Percentiles rank a stretch among this genome's conserved stretches.
These are phyloP conservation scores for Stentor roeselii DNA, from an alignment of 73 alveolate species.

Conservation along the genomic window DNA sequence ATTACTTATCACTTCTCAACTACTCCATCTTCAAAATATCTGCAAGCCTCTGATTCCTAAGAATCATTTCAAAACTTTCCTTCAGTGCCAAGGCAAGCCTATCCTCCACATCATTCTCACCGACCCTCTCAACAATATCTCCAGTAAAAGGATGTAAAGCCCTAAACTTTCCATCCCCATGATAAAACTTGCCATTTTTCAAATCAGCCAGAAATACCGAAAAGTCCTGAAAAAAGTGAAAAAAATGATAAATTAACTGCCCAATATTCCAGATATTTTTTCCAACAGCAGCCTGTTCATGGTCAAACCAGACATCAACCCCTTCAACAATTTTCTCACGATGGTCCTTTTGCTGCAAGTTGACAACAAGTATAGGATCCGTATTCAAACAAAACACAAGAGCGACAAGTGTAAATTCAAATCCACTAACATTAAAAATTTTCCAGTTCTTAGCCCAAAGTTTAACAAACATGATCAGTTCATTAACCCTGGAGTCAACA, in stretches of 20 bases:
- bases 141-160: conserved; percentile 3
- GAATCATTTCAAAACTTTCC: no score
- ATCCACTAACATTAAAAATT: background rate
- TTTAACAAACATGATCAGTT: conserved; percentile 5
- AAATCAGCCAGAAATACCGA: background rate
- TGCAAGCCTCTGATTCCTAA: no score
- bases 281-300: background rate
- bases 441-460: background rate
- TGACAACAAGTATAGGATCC: background rate
- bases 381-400: background rate
- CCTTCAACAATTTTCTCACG: background rate
- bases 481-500: background rate
- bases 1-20: no score
- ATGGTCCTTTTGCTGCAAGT: background rate
- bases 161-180: background rate
- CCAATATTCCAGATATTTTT: background rate
- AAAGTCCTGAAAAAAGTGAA: background rate
- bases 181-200: background rate
- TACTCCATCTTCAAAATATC: no score
- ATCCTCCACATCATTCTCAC: no score
- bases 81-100: no score
- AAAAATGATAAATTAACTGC: background rate
- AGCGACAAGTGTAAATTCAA: background rate
- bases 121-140: background rate
- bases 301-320: conserved; percentile 16